Conservation (phyloP, 495 filamentous ascomycete species). For the Penicilliopsis zonata region DNA sequence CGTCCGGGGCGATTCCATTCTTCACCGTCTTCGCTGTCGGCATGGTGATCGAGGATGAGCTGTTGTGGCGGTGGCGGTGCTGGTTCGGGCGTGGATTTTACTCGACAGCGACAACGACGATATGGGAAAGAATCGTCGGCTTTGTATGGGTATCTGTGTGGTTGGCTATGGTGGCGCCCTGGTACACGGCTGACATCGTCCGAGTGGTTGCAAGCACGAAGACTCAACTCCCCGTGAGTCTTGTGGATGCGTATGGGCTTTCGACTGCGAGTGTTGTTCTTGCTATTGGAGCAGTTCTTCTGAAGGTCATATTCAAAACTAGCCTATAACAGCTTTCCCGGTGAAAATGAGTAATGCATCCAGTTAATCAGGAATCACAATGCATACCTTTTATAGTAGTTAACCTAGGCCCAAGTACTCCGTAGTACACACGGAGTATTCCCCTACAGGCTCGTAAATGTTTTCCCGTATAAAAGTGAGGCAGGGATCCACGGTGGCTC, state of each 20-base stretch:
- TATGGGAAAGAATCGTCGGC: constrained; percentile 1
- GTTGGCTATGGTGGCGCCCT: constrained; percentile 1
- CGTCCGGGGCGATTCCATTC: constrained; percentile 13
- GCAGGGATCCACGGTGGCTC: too few relatives aligned
- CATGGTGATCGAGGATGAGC: constrained; percentile 18
- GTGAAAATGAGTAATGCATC: too few relatives aligned
- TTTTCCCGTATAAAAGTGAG: too few relatives aligned
- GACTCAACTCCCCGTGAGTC: background rate
- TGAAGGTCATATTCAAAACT: background rate
- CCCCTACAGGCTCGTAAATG: too few relatives aligned
- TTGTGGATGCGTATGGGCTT: background rate
- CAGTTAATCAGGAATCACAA: too few relatives aligned
- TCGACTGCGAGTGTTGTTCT: background rate
- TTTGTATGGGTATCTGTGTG: constrained; percentile 5
- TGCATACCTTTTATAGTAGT: too few relatives aligned
- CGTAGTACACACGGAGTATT: too few relatives aligned
- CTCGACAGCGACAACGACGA: background rate
- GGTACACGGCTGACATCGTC: background rate
- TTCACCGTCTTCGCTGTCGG: constrained; percentile 21
- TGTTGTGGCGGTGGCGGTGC: constrained; percentile 8
- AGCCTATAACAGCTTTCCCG: background rate
- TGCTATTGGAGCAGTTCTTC: background rate
- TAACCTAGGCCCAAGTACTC: too few relatives aligned
- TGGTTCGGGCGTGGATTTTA: background rate
- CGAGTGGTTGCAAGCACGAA: background rate